Conservation (phyloP, 441 rosid genomes). For the Breynia disticha region DNA sequence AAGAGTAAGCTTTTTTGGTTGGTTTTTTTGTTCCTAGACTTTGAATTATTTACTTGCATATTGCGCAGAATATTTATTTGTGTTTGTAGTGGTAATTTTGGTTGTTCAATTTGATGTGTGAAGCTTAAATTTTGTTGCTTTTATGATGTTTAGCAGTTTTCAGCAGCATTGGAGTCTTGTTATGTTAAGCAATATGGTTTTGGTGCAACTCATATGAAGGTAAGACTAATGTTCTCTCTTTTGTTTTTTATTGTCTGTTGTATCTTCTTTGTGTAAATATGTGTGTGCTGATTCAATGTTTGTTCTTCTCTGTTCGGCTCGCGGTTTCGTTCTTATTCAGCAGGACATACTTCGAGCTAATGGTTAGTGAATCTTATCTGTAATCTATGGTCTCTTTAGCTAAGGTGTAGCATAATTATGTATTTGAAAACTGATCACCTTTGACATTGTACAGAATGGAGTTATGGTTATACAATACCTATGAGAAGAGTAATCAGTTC, state of each 20-base stretch:
- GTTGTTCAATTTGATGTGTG: constrained; percentile 11
- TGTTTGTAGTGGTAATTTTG: background rate
- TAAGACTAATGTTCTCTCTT: constrained; percentile 13
- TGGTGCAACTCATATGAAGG: constrained; percentile 25
- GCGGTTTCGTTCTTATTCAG: constrained; percentile 14
- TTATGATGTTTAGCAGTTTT: constrained; percentile 30
- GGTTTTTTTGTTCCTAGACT: background rate
- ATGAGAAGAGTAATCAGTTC: too few species aligned
- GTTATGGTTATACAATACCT: too few species aligned
- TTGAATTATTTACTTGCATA: background rate
- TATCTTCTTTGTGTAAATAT: constrained; percentile 20
- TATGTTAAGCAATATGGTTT: constrained; percentile 18
- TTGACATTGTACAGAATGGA: too few species aligned
- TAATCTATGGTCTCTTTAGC: too few species aligned
- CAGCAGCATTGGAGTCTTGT: constrained; percentile 16
- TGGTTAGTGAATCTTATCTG: constrained; percentile 43
- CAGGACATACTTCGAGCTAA: constrained; percentile 40
- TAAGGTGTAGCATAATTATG: too few species aligned
- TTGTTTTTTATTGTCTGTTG: background rate
- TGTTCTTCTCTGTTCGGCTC: constrained; percentile 10
- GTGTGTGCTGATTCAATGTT: background rate
- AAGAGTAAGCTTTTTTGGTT: constrained; percentile 13
- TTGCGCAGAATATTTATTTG: background rate
- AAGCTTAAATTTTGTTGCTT: constrained; percentile 2
- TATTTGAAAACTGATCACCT: too few species aligned